These are phyloP conservation scores for Boletellus ananiceps DNA, from an alignment of 768 basidiomycete genomes.

Conservation along the genomic window DNA sequence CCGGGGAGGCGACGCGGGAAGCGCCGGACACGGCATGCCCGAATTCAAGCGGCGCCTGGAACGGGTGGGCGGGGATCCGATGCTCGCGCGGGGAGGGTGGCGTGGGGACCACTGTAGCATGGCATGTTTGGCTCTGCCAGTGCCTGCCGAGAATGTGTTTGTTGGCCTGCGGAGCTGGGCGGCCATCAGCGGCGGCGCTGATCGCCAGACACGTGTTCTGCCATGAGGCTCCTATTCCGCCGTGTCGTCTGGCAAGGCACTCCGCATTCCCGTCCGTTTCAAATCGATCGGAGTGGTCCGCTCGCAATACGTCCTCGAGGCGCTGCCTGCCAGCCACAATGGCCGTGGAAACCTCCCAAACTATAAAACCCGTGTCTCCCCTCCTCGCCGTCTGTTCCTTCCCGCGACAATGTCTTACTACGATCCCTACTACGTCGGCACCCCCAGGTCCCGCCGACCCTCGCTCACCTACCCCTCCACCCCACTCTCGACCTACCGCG, in stretches of 20 bases:
- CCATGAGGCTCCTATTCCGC: neutral
- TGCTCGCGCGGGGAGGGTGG: too few species aligned
- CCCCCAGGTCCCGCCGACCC: slow-evolving; percentile 29
- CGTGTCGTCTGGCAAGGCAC: slow-evolving; percentile 9
- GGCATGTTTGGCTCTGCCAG: too few species aligned
- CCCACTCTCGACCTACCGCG: slow-evolving; percentile 36
- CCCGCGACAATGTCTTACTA: slow-evolving; percentile 40
- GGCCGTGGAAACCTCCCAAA: slow-evolving; percentile 12
- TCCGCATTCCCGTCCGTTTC: slow-evolving; percentile 21
- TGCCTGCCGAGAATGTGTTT: too few species aligned
- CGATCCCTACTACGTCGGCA: slow-evolving; percentile 33
- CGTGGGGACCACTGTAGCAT: too few species aligned
- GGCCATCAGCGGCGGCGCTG: neutral
- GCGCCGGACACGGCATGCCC: too few species aligned
- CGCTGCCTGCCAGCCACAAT: slow-evolving; percentile 15
- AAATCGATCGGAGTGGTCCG: slow-evolving; percentile 15
- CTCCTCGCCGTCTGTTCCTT: slow-evolving; percentile 6
- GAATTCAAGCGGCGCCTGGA: too few species aligned
- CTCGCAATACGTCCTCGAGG: slow-evolving; percentile 32
- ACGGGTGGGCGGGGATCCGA: too few species aligned
- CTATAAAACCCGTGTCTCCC: slow-evolving; percentile 19
- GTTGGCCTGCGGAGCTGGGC: too few species aligned
- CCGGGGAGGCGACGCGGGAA: too few species aligned
- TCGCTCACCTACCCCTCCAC: slow-evolving; percentile 33
- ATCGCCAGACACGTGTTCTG: neutral